Conservation (phyloP, 805 yeast genomes). For the Lipomyces sp. region DNA sequence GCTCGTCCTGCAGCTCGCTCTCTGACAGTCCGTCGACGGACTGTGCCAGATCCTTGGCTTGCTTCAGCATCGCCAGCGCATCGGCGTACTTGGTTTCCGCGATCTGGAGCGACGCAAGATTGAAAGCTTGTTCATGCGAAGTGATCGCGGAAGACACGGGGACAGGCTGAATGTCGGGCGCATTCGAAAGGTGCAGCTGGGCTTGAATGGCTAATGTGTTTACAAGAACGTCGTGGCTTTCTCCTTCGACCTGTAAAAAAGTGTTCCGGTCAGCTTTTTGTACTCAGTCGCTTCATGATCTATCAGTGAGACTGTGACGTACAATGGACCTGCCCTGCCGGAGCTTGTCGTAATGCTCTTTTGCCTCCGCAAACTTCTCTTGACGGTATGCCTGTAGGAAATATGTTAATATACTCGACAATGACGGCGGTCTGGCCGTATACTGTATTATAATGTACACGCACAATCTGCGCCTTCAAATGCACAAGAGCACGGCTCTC, state of each 20-base stretch:
- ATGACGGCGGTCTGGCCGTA: neutral
- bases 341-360: slow-evolving; percentile 45
- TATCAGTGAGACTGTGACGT: no score
- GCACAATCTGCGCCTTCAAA: slow-evolving; percentile 50
- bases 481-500: slow-evolving; percentile 45
- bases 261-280: no score
- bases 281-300: no score
- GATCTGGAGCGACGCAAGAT: slow-evolving; percentile 52
- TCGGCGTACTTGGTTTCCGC: slow-evolving; percentile 41
- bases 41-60: slow-evolving; percentile 41
- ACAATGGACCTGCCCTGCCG: no score
- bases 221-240: slow-evolving; percentile 51
- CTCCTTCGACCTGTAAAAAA: slow-evolving; percentile 40
- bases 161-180: neutral
- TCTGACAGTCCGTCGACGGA: slow-evolving; percentile 39
- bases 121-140: slow-evolving; percentile 60
- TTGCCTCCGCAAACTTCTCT: slow-evolving; percentile 46
- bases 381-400: slow-evolving; percentile 42
- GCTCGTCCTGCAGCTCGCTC: slow-evolving; percentile 50
- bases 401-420: neutral
- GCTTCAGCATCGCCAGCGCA: slow-evolving; percentile 46
- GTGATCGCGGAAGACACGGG: neutral
- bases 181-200: slow-evolving; percentile 38
- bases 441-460: neutral
- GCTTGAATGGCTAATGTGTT: slow-evolving; percentile 64